phyloP scores from a whole-genome alignment of 306 rosid genomes.

The Lathyrus oleraceus region DNA sequence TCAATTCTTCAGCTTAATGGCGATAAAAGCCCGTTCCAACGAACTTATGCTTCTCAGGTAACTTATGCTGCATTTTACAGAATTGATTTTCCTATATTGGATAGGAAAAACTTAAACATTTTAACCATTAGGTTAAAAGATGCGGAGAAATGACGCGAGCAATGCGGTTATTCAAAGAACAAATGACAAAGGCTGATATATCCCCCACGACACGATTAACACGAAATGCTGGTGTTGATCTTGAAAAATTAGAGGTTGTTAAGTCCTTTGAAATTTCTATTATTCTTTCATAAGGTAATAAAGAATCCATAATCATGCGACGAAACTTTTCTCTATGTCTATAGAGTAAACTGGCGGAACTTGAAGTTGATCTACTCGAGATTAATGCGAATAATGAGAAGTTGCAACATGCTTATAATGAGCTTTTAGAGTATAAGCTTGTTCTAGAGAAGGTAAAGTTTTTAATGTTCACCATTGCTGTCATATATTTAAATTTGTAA shows the following conservation, averaged over 20 bases:
- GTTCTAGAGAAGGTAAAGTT: slow-evolving; percentile 74
- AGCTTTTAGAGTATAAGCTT: slow-evolving; percentile 73
- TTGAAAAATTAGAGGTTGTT: slow-evolving; percentile 78
- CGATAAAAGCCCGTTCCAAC: slow-evolving; percentile 77
- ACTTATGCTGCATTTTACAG: not conserved
- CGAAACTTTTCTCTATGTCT: slow-evolving; percentile 27
- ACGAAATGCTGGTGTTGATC: slow-evolving; percentile 40
- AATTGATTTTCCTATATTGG: slow-evolving; percentile 14
- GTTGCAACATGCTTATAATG: slow-evolving; percentile 64
- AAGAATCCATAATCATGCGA: not conserved
- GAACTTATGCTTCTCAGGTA: slow-evolving; percentile 85
- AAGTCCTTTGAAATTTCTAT: slow-evolving; percentile 5
- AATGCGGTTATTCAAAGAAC: slow-evolving; percentile 72
- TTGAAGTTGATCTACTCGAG: slow-evolving; percentile 77
- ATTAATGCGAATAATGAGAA: slow-evolving; percentile 68
- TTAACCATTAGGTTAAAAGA: slow-evolving; percentile 59
- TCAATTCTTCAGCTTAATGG: slow-evolving; percentile 62
- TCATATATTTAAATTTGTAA: not conserved
- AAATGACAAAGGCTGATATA: slow-evolving; percentile 67
- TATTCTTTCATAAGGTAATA: not conserved
- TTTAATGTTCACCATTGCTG: slow-evolving; percentile 6
- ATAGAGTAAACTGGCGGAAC: slow-evolving; percentile 70
- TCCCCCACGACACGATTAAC: slow-evolving; percentile 43
- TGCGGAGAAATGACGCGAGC: slow-evolving; percentile 83
- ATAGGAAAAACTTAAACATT: slow-evolving; percentile 25